Evolutionary conservation across 441 rosid genomes (phyloP).

Genomic region (Pelargonium myrrhifolium): DNA sequence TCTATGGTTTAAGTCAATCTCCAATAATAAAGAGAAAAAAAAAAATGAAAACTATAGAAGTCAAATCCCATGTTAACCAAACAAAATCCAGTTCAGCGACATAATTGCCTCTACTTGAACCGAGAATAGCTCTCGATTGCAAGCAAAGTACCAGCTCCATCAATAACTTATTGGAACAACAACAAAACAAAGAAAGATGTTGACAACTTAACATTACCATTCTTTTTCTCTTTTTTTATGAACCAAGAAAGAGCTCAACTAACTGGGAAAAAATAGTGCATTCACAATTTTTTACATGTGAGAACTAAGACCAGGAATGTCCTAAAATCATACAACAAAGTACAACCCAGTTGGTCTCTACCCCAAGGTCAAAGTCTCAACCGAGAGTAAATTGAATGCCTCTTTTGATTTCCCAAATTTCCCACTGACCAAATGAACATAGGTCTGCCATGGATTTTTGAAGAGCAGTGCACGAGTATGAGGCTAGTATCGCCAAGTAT

Average conservation of each 20-base stretch:
- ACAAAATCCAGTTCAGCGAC: background rate
- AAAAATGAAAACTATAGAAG: background rate
- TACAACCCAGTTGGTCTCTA: background rate
- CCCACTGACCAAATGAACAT: background rate
- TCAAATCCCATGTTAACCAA: background rate
- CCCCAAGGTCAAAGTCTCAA: background rate
- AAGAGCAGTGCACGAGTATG: background rate
- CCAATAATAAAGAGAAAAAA: no score
- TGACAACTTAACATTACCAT: background rate
- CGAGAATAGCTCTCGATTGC: background rate
- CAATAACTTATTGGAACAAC: background rate
- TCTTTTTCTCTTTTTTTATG: background rate
- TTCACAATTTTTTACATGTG: background rate
- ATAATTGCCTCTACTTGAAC: background rate
- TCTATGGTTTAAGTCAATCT: background rate
- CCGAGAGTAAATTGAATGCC: background rate
- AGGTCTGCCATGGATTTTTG: background rate
- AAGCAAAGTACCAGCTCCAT: background rate
- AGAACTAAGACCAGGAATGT: background rate
- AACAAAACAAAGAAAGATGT: background rate
- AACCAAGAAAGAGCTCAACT: background rate
- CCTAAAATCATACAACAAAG: background rate
- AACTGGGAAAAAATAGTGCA: background rate
- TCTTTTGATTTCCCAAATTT: background rate
- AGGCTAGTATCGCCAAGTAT: background rate